These are phyloP conservation scores for Angophora floribunda DNA, from an alignment of 345 rosid species.

Conservation along the genomic window DNA sequence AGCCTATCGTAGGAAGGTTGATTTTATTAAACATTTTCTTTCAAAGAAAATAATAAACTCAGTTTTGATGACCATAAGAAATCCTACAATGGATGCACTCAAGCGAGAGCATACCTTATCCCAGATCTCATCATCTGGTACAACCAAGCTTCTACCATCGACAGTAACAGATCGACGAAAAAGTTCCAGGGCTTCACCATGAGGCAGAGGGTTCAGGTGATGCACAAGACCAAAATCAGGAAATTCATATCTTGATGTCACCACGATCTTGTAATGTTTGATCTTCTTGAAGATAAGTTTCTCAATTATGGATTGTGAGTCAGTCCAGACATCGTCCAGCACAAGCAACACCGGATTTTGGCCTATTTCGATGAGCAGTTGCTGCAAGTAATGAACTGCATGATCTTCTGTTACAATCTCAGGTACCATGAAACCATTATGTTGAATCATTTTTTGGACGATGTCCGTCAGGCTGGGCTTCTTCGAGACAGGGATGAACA, in stretches of 20 bases:
- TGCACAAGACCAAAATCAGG: conserved; percentile 13
- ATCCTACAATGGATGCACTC: neutral
- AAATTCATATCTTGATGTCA: conserved; percentile 46
- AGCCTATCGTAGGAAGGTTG: too few species aligned
- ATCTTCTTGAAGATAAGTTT: neutral
- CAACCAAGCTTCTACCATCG: neutral
- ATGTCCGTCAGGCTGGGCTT: neutral
- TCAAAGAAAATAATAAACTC: neutral
- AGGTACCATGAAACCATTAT: neutral
- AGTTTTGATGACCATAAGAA: neutral
- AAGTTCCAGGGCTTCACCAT: conserved; percentile 25
- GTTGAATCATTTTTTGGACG: neutral
- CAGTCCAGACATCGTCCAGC: conserved; percentile 16
- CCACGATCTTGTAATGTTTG: conserved; percentile 39
- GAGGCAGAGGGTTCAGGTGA: conserved; percentile 21
- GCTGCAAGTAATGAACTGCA: neutral
- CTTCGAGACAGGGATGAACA: conserved; percentile 7
- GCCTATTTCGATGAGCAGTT: neutral
- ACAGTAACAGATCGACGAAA: neutral
- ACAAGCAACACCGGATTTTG: conserved; percentile 10
- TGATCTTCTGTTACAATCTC: conserved; percentile 7
- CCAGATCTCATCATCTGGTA: neutral
- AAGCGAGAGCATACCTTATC: neutral
- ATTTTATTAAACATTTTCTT: too few species aligned
- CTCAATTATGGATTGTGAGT: neutral